Conservation (phyloP, 192 early-diverging fungal species). For the Allomyces javanicus region DNA sequence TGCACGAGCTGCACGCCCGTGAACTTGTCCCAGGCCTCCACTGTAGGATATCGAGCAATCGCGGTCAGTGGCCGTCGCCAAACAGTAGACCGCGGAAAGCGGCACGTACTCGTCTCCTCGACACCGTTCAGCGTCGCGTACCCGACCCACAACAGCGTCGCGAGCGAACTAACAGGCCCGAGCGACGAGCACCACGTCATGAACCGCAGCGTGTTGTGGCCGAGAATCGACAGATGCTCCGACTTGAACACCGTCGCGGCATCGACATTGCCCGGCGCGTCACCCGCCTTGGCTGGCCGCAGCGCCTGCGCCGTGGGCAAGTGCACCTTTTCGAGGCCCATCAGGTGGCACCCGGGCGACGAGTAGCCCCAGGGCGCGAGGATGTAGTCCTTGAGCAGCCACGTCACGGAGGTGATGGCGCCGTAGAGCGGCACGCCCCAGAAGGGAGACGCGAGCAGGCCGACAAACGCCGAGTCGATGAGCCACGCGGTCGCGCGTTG, state of each 20-base stretch:
- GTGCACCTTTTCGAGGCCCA: slow-evolving; percentile 1
- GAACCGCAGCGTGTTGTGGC: neutral
- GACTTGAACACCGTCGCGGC: neutral
- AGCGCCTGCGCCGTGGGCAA: neutral
- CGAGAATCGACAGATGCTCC: neutral
- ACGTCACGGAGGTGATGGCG: neutral
- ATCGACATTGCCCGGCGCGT: neutral
- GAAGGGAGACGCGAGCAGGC: neutral
- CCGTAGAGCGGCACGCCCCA: neutral
- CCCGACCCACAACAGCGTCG: neutral
- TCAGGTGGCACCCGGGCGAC: neutral
- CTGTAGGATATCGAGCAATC: too few species aligned
- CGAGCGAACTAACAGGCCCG: neutral
- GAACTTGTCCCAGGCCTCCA: neutral
- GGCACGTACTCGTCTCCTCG: neutral
- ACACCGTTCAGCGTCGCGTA: neutral
- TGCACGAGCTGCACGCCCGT: neutral
- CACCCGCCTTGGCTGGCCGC: neutral
- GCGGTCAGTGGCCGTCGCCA: too few species aligned
- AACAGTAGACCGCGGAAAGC: too few species aligned
- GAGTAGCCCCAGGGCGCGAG: neutral
- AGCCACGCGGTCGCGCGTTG: neutral
- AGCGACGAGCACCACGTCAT: neutral
- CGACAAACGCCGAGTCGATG: neutral
- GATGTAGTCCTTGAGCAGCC: neutral